These are phyloP conservation scores for Yarrowia phangngaensis DNA, from an alignment of 805 yeast genomes.

Conservation along the genomic window DNA sequence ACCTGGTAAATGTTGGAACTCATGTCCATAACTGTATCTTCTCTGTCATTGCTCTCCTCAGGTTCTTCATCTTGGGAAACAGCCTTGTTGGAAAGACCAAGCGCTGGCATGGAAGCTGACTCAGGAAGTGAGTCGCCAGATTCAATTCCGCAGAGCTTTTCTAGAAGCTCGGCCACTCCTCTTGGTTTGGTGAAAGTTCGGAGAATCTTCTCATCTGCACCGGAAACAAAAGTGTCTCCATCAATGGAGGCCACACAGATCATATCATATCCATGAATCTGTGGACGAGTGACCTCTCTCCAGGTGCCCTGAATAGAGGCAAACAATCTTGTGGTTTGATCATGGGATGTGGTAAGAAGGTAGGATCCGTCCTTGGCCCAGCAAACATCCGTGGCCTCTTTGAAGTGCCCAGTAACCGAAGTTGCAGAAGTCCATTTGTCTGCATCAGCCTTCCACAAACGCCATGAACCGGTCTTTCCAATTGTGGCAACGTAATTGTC, in stretches of 20 bases:
- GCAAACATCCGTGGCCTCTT: conserved; percentile 68
- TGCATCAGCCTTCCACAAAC: conserved; percentile 57
- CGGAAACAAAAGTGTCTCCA: conserved; percentile 70
- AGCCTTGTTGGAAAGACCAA: conserved; percentile 84
- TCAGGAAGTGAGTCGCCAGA: conserved; percentile 55
- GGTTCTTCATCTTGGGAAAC: conserved; percentile 44
- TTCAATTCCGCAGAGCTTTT: conserved; percentile 49
- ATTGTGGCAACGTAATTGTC: conserved; percentile 56
- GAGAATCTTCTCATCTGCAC: conserved; percentile 91
- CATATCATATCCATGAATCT: conserved; percentile 98
- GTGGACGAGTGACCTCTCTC: conserved; percentile 95
- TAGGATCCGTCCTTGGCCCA: conserved; percentile 66
- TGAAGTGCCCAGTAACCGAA: conserved; percentile 73
- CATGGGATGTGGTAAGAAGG: conserved; percentile 73
- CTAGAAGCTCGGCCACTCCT: conserved; percentile 62
- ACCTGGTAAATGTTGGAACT: conserved; percentile 27
- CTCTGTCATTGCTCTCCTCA: conserved; percentile 35
- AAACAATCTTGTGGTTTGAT: conserved; percentile 86
- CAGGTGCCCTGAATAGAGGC: conserved; percentile 52
- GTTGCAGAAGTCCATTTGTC: conserved; percentile 41
- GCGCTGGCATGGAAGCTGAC: conserved; percentile 84
- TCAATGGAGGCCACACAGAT: conserved; percentile 63
- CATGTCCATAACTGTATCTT: conserved; percentile 31
- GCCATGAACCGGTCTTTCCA: conserved; percentile 91
- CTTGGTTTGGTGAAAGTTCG: conserved; percentile 86